Evolutionary conservation across 331 rosid genomes (phyloP), one percentile per base, ranked within the genome.

Genomic region (Pyrus hybrid): DNA sequence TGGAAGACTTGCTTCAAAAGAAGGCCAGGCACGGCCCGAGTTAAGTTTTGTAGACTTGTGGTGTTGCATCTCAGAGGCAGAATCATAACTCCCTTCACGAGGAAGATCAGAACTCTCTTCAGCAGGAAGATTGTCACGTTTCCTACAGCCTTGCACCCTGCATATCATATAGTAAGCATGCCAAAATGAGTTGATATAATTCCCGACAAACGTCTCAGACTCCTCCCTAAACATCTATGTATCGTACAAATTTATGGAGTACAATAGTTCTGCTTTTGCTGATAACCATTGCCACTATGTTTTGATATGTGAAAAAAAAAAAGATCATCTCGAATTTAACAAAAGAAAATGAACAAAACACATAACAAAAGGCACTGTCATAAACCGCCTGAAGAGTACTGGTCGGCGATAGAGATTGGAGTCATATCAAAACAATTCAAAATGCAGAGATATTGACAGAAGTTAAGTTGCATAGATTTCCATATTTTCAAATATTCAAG

Each of bases 401-500:
- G 30, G 5, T 23, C 64, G 6, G 18, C 18, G 3, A 58, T 58
- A 23, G 14, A 58, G 26, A 43, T 37, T 37, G 45, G 45, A 37
- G n/a, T 4, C 45, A 37, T 10, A 37, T 37, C 45, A 37, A 37
- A 37, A 37, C 45, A 37, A 2, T 37, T 37, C 45, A 3, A 37
- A 10, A 37, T 3, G 45, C 13, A 37, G 45, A 37, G 13, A 37
- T 37, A 37, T 37, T 37, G 45, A 37, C 45, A 37, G 45, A 37
- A 37, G 45, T 37, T 37, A 37, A 37, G 45, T 37, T 10, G 45
- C 45, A 37, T 37, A 0, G 13, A 10, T 37, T 37, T 37, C 45
- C 0, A 43, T 12, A 43, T 12, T 12, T 43, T 12, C 16, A 43
- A 43, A 0, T 1, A 0, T 43, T 3, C 49, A 43, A 43, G 0